phyloP scores from a whole-genome alignment of 345 rosid genomes.

The Lepidium sativum region DNA sequence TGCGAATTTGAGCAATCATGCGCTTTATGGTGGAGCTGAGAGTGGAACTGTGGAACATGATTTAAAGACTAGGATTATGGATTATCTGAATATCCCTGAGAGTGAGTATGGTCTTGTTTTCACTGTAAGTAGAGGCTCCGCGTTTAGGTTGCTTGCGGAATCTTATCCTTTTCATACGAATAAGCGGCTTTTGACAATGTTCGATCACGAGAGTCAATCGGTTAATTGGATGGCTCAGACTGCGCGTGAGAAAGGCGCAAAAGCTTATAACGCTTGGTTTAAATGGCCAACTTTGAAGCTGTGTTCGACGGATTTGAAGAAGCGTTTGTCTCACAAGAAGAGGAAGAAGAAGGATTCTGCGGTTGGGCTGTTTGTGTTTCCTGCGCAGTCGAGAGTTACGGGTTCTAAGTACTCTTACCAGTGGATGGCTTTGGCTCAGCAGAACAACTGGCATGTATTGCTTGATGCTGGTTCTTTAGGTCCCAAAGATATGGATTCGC shows the following conservation, averaged over 20 bases:
- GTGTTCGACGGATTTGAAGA: conserved; percentile 67
- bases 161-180: conserved; percentile 68
- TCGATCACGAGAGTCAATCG: conserved; percentile 87
- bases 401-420: conserved; percentile 86
- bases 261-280: conserved; percentile 68
- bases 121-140: conserved; percentile 76
- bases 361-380: conserved; percentile 69
- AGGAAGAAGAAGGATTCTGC: conserved; percentile 64
- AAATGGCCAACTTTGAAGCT: conserved; percentile 79
- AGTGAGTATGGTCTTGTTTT: conserved; percentile 77
- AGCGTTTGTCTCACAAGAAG: conserved; percentile 56
- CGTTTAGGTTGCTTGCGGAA: conserved; percentile 70
- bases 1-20: conserved; percentile 78
- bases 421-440: conserved; percentile 88
- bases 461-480: conserved; percentile 80
- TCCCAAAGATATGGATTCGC: conserved; percentile 89
- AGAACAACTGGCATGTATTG: conserved; percentile 76
- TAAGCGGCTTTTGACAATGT: conserved; percentile 68
- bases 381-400: conserved; percentile 77
- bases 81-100: conserved; percentile 66
- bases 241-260: conserved; percentile 76
- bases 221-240: conserved; percentile 80
- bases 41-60: conserved; percentile 65
- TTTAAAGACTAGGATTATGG: conserved; percentile 70
- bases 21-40: conserved; percentile 73